A percentile compares a stretch with the other conserved stretches of the same genome.
These are phyloP conservation scores for Pichia sp. DNA, from an alignment of 1,139 yeast genomes.

Conservation along the genomic window DNA sequence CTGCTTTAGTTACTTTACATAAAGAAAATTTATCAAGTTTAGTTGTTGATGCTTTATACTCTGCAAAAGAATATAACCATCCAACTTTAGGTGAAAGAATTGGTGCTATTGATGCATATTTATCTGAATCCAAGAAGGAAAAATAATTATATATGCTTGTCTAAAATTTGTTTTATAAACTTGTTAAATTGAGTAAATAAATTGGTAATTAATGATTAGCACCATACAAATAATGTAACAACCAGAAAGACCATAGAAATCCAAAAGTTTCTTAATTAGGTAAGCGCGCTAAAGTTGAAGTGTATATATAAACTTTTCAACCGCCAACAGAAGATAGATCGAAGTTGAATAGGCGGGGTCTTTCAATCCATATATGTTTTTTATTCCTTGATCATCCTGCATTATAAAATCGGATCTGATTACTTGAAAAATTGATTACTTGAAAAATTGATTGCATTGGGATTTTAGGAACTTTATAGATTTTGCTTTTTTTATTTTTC, in stretches of 20 bases:
- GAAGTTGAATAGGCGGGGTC: neutral
- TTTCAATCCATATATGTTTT: too few species aligned
- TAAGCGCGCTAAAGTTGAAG: conserved; percentile 20
- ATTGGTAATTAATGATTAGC: too few species aligned
- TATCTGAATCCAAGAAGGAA: conserved; percentile 21
- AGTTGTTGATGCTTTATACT: conserved; percentile 84
- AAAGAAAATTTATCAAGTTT: conserved; percentile 75
- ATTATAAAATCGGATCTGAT: too few species aligned
- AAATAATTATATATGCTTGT: too few species aligned
- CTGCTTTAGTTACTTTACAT: conserved; percentile 68
- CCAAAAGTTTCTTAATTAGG: conserved; percentile 6
- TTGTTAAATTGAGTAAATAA: neutral
- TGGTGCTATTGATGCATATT: conserved; percentile 50
- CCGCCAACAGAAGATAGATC: neutral
- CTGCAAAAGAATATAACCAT: conserved; percentile 85
- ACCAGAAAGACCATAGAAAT: too few species aligned
- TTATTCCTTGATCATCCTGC: too few species aligned
- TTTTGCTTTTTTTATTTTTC: too few species aligned
- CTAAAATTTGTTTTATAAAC: too few species aligned
- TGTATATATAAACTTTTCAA: neutral
- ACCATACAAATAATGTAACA: too few species aligned
- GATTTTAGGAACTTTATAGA: too few species aligned
- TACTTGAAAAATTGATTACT: too few species aligned
- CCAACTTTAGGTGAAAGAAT: conserved; percentile 89
- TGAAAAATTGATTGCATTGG: too few species aligned